A percentile compares a stretch with the other conserved stretches of the same genome.
These are phyloP conservation scores for Euphorbia pulcherrima DNA, from an alignment of 345 rosid genomes.

Conservation along the genomic window DNA sequence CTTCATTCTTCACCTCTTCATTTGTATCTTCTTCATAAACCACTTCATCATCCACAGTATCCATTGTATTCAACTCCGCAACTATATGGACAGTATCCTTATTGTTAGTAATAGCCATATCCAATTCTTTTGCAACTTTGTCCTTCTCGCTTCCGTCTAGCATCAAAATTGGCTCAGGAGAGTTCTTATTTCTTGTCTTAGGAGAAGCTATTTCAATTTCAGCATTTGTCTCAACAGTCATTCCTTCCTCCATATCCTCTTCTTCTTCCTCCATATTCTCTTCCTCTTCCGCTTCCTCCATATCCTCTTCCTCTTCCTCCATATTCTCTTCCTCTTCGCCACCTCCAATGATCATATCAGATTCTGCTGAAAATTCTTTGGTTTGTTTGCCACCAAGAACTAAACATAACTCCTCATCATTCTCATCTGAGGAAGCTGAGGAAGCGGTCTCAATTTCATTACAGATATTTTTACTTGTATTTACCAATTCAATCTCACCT, in stretches of 20 bases:
- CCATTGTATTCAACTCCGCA: not conserved
- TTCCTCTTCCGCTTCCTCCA: too few relatives aligned
- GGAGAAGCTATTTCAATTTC: not conserved
- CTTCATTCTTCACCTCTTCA: slow-evolving; percentile 11
- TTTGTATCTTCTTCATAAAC: slow-evolving; percentile 1
- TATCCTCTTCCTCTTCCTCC: too few relatives aligned
- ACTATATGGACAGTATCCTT: not conserved
- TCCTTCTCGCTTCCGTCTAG: slow-evolving; percentile 2
- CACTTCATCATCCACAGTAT: slow-evolving; percentile 3
- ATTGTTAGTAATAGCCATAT: not conserved
- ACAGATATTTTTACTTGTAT: not conserved
- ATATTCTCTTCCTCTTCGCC: too few relatives aligned
- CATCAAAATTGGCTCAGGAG: not conserved
- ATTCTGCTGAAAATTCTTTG: not conserved
- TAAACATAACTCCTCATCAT: not conserved
- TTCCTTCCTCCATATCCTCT: not conserved
- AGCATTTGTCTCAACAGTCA: not conserved
- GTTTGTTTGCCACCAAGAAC: not conserved
- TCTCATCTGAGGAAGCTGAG: not conserved
- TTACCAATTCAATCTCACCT: not conserved
- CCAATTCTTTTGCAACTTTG: not conserved
- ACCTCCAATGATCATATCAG: not conserved
- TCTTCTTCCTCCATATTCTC: too few relatives aligned
- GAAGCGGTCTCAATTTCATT: not conserved
- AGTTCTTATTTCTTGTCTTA: not conserved